Evolutionary conservation across 768 basidiomycete species (phyloP), one percentile per base, ranked within the genome.

Genomic region (Boletus fagicola): DNA sequence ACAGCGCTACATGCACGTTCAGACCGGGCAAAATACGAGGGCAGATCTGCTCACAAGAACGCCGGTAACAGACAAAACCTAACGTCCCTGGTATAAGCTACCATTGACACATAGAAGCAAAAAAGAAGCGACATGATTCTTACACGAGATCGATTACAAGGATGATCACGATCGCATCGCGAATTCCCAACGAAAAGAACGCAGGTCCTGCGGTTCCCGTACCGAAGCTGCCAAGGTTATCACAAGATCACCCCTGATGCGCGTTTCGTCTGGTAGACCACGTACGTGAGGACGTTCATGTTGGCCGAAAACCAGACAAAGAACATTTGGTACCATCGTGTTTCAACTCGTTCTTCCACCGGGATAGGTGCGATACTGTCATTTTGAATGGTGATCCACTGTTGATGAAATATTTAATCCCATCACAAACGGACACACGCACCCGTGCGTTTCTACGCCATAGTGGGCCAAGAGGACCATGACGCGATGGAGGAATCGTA

Each of bases 231-330:
- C 24, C 30, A 33, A 49, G 16, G 22, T n/a, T 5, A 22, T 13
- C 2, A n/a, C 35, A 15, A 16, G n/a, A 38, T 47, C 31, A 30
- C 11, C 36, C 40, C 31, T 7, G 7, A 10, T 24, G 12, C 22
- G 18, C 8, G n/a, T 26, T n/a, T 24, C 20, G 18, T 11, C 22
- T 12, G 22, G 30, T 8, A 33, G 12, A 50, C 15, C 6, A 70
- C 78, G 33, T 57, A 80, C 76, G 69, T 55, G 44, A 79, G 66
- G 33, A 80, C 68, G 56, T 79, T 79, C 68, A 78, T 69, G 55
- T 76, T 78, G 30, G 75, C 69, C 31, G 79, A 78, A 59, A 80
- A 76, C 79, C 79, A 80, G n/a, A 79, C 74, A 62, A 80, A 80
- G 61, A 80, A 80, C 69, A 79, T 70, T 60, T 80, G 78, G 56